phyloP scores from a whole-genome alignment of 352 stramenopile genomes.

The Halophytophthora polymorphica region DNA sequence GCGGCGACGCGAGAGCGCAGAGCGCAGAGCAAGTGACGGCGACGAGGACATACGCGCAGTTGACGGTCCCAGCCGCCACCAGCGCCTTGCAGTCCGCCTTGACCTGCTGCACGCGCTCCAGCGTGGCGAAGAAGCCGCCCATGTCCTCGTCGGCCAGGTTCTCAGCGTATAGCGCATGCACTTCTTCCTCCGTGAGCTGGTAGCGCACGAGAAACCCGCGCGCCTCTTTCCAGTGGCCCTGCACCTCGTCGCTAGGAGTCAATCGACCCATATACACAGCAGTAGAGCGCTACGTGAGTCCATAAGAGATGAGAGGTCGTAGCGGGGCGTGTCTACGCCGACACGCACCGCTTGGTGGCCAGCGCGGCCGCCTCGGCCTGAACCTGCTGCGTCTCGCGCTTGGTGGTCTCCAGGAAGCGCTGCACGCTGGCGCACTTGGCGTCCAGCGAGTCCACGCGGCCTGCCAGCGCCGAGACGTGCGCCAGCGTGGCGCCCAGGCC shows the following conservation, averaged over 20 bases:
- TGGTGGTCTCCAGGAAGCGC: conserved; percentile 56
- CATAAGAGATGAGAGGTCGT: too few relatives aligned
- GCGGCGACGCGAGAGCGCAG: too few relatives aligned
- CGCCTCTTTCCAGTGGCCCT: conserved; percentile 46
- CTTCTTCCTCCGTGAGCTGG: conserved; percentile 67
- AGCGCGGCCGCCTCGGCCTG: conserved; percentile 50
- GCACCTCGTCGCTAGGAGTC: conserved; percentile 34
- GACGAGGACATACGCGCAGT: conserved; percentile 35
- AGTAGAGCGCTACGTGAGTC: too few relatives aligned
- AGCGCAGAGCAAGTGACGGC: too few relatives aligned
- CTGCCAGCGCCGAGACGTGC: conserved; percentile 30
- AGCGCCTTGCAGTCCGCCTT: conserved; percentile 69
- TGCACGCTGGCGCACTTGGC: conserved; percentile 46
- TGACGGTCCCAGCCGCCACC: conserved; percentile 36
- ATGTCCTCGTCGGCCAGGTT: conserved; percentile 43
- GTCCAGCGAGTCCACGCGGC: conserved; percentile 42
- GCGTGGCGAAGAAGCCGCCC: conserved; percentile 56
- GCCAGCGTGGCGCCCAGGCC: conserved; percentile 41
- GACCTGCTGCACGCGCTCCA: conserved; percentile 71
- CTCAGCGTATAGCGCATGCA: conserved; percentile 45
- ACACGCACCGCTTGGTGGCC: conserved; percentile 40
- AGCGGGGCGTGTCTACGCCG: too few relatives aligned
- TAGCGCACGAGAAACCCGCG: conserved; percentile 67
- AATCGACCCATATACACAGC: too few relatives aligned
- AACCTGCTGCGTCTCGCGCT: conserved; percentile 63